Evolutionary conservation across 495 filamentous ascomycete genomes (phyloP).

Genomic region (Neurospora cerealis): DNA sequence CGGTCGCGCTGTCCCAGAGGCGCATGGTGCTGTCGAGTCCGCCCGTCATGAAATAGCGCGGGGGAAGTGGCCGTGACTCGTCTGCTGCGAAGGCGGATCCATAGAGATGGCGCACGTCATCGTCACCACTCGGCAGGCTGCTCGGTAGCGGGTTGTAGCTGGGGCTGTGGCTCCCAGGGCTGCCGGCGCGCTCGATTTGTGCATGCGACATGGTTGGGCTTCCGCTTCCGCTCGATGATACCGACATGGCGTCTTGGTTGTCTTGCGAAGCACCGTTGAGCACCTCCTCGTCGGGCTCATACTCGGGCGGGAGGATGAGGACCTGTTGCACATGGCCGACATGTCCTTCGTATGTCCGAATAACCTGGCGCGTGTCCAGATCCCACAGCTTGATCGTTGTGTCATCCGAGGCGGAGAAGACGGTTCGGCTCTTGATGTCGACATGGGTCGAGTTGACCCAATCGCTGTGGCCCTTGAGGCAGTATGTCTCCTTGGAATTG

Average conservation of each 20-base stretch:
- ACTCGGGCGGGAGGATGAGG: constrained; percentile 68
- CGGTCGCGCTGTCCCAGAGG: constrained; percentile 82
- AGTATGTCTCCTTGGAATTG: constrained; percentile 64
- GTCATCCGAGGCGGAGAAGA: constrained; percentile 91
- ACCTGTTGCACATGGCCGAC: constrained; percentile 94
- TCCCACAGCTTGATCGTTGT: constrained; percentile 67
- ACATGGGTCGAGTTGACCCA: constrained; percentile 92
- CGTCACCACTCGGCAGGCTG: constrained; percentile 17
- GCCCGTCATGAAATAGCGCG: constrained; percentile 84
- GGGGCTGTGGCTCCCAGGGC: not conserved
- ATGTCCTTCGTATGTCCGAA: constrained; percentile 81
- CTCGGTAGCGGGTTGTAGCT: constrained; percentile 1
- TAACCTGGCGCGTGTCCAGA: constrained; percentile 66
- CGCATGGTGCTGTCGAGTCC: constrained; percentile 86
- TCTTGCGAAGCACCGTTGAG: constrained; percentile 41
- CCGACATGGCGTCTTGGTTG: constrained; percentile 44
- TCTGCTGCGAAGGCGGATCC: constrained; percentile 46
- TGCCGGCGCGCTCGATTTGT: constrained; percentile 5
- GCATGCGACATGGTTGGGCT: constrained; percentile 19
- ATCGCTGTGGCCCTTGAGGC: constrained; percentile 74
- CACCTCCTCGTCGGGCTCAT: constrained; percentile 67
- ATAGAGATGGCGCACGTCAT: constrained; percentile 41
- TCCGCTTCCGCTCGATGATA: constrained; percentile 27
- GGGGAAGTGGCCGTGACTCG: constrained; percentile 56
- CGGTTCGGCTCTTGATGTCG: constrained; percentile 67